Conservation (phyloP, 1,284 basidiomycete species). For the Melampsora larici-populina region DNA sequence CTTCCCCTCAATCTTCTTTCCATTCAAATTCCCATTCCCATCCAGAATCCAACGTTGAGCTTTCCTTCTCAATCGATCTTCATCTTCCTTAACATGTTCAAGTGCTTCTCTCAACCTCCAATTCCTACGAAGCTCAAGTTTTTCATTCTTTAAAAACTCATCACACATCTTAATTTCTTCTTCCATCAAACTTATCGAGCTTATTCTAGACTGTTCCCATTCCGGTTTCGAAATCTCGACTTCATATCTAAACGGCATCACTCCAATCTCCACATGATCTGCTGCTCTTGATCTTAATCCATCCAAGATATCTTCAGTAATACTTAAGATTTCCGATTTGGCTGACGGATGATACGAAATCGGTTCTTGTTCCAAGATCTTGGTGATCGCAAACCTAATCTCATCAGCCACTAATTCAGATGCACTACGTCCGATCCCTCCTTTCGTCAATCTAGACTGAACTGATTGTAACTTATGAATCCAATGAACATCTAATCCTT, state of each 20-base stretch:
- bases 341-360: constrained; percentile 85
- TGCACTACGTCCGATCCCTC: constrained; percentile 89
- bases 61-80: constrained; percentile 74
- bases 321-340: constrained; percentile 81
- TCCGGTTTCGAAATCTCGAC: constrained; percentile 81
- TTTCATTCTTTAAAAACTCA: constrained; percentile 59
- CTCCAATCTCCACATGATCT: constrained; percentile 99
- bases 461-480: constrained; percentile 91
- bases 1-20: background rate
- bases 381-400: constrained; percentile 66
- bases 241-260: constrained; percentile 98
- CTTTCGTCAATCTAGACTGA: constrained; percentile 86
- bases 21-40: background rate
- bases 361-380: constrained; percentile 62
- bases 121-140: constrained; percentile 76
- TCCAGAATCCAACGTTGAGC: constrained; percentile 48
- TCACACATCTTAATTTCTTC: constrained; percentile 82
- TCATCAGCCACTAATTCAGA: constrained; percentile 95
- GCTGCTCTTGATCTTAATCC: constrained; percentile 87
- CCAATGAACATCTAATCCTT: constrained; percentile 89
- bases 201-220: constrained; percentile 79
- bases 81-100: constrained; percentile 74
- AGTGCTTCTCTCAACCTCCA: constrained; percentile 74
- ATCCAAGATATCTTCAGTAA: constrained; percentile 84
- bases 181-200: constrained; percentile 74